phyloP scores from a whole-genome alignment of 768 basidiomycete genomes.

The Cyathus striatus region DNA sequence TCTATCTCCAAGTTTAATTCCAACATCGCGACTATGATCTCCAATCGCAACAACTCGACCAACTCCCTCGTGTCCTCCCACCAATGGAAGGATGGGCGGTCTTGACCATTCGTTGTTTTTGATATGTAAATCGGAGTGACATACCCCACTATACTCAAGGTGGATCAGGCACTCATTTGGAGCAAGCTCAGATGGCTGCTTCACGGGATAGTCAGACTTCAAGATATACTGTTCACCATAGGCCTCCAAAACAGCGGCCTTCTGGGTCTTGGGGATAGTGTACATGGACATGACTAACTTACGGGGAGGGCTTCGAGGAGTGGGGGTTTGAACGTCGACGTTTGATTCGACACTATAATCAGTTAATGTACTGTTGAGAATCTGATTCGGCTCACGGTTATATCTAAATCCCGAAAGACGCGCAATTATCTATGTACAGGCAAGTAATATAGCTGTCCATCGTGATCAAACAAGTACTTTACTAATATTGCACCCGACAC shows the following conservation, averaged over 20 bases:
- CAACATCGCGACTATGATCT: slow-evolving; percentile 38
- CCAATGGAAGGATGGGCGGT: slow-evolving; percentile 44
- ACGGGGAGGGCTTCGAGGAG: too few species aligned
- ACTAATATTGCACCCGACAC: too few species aligned
- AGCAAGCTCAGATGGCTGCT: slow-evolving; percentile 46
- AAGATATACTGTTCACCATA: slow-evolving; percentile 23
- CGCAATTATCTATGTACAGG: too few species aligned
- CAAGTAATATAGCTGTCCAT: too few species aligned
- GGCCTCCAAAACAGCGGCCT: slow-evolving; percentile 28
- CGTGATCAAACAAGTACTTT: too few species aligned
- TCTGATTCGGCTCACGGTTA: too few species aligned
- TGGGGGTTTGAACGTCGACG: too few species aligned
- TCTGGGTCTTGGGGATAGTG: slow-evolving; percentile 28
- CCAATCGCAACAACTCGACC: slow-evolving; percentile 77
- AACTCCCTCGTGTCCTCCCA: slow-evolving; percentile 80
- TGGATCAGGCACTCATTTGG: slow-evolving; percentile 70
- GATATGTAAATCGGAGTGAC: slow-evolving; percentile 75
- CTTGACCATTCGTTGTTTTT: slow-evolving; percentile 64
- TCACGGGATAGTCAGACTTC: slow-evolving; percentile 45
- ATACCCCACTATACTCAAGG: slow-evolving; percentile 57
- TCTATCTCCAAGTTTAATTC: slow-evolving; percentile 64
- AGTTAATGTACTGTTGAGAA: too few species aligned
- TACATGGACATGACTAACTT: too few species aligned
- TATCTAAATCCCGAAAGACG: too few species aligned
- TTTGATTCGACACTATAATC: too few species aligned